phyloP scores from a whole-genome alignment of 257 asterid species.

The Voacanga thouarsii region DNA sequence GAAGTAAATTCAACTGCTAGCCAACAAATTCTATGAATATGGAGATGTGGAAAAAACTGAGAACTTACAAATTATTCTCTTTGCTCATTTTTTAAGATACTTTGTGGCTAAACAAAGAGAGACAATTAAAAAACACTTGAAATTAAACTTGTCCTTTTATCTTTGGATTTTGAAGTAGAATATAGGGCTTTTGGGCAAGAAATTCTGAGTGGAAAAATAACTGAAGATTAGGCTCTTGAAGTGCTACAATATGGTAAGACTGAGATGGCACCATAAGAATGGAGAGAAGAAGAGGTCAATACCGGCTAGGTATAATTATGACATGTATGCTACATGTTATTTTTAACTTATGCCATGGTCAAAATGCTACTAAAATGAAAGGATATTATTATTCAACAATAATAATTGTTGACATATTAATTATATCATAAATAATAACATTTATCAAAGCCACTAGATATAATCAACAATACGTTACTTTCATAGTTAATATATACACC shows the following conservation, averaged over 20 bases:
- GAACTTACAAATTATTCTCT: too few relatives aligned
- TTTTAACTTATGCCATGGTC: too few relatives aligned
- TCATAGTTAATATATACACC: too few relatives aligned
- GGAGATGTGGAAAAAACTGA: background rate
- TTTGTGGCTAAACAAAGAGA: background rate
- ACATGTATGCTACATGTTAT: too few relatives aligned
- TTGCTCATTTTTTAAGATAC: background rate
- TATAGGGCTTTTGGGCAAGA: background rate
- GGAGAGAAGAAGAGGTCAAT: slow-evolving; percentile 8
- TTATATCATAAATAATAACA: too few relatives aligned
- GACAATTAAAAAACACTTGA: background rate
- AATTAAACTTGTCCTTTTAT: background rate
- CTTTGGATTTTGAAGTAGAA: slow-evolving; percentile 16
- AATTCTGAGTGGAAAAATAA: background rate
- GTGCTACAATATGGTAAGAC: background rate
- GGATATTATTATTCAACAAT: too few relatives aligned
- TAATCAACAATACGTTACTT: too few relatives aligned
- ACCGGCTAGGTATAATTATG: too few relatives aligned
- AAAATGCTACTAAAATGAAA: too few relatives aligned
- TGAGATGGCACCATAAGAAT: background rate
- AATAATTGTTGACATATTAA: too few relatives aligned
- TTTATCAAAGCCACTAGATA: too few relatives aligned
- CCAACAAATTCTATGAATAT: background rate
- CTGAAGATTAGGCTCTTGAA: slow-evolving; percentile 12
- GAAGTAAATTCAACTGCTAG: background rate